A percentile compares a stretch with the other conserved stretches of the same genome.
Evolutionary conservation across 2,329 filamentous ascomycete species (phyloP).

Genomic region (Rhinocladiella mackenziei): DNA sequence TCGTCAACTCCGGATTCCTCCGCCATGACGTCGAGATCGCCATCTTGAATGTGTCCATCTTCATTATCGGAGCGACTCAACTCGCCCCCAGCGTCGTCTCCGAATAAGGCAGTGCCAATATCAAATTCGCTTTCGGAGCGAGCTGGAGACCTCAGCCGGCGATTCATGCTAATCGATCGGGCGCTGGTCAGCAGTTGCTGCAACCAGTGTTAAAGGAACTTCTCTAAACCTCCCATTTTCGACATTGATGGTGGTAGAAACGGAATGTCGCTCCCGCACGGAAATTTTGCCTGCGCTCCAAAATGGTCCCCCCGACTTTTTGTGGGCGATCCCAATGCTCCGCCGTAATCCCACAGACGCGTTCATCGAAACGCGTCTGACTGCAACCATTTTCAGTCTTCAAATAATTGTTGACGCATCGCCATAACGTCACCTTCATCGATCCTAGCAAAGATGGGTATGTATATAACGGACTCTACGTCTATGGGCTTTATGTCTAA

Average conservation of each 20-base stretch:
- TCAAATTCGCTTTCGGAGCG: constrained; percentile 88
- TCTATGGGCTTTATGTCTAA: constrained; percentile 2
- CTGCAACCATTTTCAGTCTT: constrained; percentile 1
- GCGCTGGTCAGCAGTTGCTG: background rate
- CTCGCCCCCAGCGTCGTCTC: constrained; percentile 53
- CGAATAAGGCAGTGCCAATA: constrained; percentile 74
- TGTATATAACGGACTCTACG: background rate
- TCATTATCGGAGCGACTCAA: constrained; percentile 35
- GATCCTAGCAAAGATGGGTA: constrained; percentile 15
- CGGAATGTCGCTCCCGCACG: background rate
- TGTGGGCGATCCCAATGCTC: background rate
- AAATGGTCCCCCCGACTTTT: constrained; percentile 12
- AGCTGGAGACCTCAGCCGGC: constrained; percentile 66
- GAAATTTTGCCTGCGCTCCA: constrained; percentile 12
- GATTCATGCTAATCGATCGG: constrained; percentile 12
- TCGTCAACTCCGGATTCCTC: constrained; percentile 60
- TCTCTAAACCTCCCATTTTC: too few species aligned
- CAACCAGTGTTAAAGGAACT: background rate
- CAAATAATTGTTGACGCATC: background rate
- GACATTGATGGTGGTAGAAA: too few species aligned
- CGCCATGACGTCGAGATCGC: constrained; percentile 36
- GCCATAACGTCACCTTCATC: background rate
- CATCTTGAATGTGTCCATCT: constrained; percentile 30
- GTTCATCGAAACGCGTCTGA: constrained; percentile 2
- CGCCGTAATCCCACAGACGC: background rate